These are phyloP conservation scores for Cyberlindnera americana DNA, from an alignment of 805 yeast species.

Conservation along the genomic window DNA sequence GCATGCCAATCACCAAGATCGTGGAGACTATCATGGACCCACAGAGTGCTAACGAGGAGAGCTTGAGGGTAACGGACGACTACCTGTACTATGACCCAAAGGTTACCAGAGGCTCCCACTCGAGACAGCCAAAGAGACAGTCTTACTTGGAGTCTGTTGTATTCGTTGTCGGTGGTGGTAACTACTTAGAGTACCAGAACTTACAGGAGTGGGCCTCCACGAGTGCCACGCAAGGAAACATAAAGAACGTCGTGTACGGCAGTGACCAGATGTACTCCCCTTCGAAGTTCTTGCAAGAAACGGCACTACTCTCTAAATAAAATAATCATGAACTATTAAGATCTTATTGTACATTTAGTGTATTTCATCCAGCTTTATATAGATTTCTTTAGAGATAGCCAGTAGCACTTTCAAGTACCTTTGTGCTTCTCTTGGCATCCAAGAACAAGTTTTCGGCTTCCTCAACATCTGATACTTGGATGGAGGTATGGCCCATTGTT, in stretches of 20 bases:
- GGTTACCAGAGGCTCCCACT: conserved; percentile 79
- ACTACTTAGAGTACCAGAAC: conserved; percentile 89
- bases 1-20: conserved; percentile 83
- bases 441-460: conserved; percentile 80
- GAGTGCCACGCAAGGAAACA: conserved; percentile 34
- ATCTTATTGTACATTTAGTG: not conserved
- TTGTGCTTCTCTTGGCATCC: conserved; percentile 80
- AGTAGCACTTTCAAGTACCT: conserved; percentile 44
- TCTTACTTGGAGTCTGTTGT: conserved; percentile 79
- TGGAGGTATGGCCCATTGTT: conserved; percentile 67
- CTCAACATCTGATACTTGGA: conserved; percentile 67
- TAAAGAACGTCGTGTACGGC: conserved; percentile 75
- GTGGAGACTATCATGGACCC: conserved; percentile 94
- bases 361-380: too few relatives aligned
- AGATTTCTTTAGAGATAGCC: conserved; percentile 35
- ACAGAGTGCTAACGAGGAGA: conserved; percentile 51
- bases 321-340: not conserved
- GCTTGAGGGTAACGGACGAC: conserved; percentile 78
- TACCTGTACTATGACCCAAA: conserved; percentile 89
- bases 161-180: conserved; percentile 96
- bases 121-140: conserved; percentile 84
- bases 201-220: conserved; percentile 78
- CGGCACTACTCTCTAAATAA: conserved; percentile 39
- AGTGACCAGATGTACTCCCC: conserved; percentile 77
- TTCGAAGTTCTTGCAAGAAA: conserved; percentile 61